Evolutionary conservation across 106 monocot genomes (phyloP), one percentile per base, ranked within the genome.

Genomic region (Hemerocallis citrina): DNA sequence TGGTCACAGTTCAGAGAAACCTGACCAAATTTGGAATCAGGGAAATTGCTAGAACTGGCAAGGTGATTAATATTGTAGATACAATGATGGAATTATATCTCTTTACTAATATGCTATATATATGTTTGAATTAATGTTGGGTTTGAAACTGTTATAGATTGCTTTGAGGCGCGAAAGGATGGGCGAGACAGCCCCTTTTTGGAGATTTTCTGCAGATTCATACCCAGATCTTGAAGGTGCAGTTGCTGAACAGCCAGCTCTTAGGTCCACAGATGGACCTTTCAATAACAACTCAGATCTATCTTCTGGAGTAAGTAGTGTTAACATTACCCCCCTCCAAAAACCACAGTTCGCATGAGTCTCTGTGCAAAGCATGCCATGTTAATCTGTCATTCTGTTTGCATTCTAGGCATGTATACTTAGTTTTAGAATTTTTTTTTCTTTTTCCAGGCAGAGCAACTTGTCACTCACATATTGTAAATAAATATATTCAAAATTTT

Each of bases 31-130:
- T 96, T 77, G 86, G 95, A 39, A 87, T 96, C 46, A 81, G 39
- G 76, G 95, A 96, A 79, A 89, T 94, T 72, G 89, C 94, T 41
- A 85, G 94, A 85, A 94, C 89, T 57, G 85, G 94, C 62, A 94
- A 89, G 83, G 94, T 95, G 37, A 63, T 44, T 49, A 49, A 34
- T 71, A 22, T 42, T 24, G 36, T 23, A 23, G 37, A 57, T 34
- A 15, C n/a, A n/a, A n/a, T n/a, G n/a, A n/a, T n/a, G n/a, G n/a
- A n/a, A n/a, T n/a, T n/a, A n/a, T n/a, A n/a, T n/a, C n/a, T n/a
- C n/a, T n/a, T n/a, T n/a, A n/a, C n/a, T n/a, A n/a, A n/a, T n/a
- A n/a, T n/a, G n/a, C n/a, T n/a, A n/a, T n/a, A n/a, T n/a, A n/a
- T n/a, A n/a, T n/a, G n/a, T n/a, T n/a, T n/a, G n/a, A 31, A n/a